Evolutionary conservation across 768 basidiomycete species (phyloP), one percentile per base, ranked within the genome.

Genomic region (Mycena filopes): DNA sequence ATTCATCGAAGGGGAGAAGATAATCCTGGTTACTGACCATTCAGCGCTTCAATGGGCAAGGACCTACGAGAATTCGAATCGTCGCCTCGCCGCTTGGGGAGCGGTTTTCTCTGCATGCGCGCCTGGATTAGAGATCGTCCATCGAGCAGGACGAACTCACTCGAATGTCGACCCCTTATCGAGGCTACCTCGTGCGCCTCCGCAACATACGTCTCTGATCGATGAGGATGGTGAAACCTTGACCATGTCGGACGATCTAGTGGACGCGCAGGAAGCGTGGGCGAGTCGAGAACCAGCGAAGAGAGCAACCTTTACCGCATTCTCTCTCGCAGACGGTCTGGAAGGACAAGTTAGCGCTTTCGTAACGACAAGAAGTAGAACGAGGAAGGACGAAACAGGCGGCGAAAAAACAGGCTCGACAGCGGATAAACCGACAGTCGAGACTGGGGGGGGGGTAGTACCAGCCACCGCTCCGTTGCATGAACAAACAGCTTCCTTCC

Each of bases 1-100:
- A 0, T 75, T 67, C 66, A 70, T 77, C 13, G 74, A 78, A 70
- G 77, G 75, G 6, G 73, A 75, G 64, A 42, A 50, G 15, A 63
- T 75, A 9, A 20, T 67, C 1, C 20, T 65, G 18, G 36, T 68
- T 15, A 68, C 67, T 2, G 63, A 68, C 33, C 66, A 67, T 29
- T 56, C 60, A 11, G 57, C 67, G 0, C 25, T 68, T 2, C 63
- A 64, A 40, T 68, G 67, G 67, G 58, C 56, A 0, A 47, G 40
- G 3, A 60, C 63, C 1, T 68, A 59, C 42, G 49, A 68, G 50
- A 68, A 65, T 26, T 16, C 51, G 0, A 68, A 68, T 25, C 41
- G 46, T 0, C 25, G 73, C 0, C 59, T 78, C 13, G 55, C 62
- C 0, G 59, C 72, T 0, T 78, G 71, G 76, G 73, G 74, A 59